Evolutionary conservation across 2,329 filamentous ascomycete species (phyloP).

Genomic region (Trichophyton mentagrophytes): DNA sequence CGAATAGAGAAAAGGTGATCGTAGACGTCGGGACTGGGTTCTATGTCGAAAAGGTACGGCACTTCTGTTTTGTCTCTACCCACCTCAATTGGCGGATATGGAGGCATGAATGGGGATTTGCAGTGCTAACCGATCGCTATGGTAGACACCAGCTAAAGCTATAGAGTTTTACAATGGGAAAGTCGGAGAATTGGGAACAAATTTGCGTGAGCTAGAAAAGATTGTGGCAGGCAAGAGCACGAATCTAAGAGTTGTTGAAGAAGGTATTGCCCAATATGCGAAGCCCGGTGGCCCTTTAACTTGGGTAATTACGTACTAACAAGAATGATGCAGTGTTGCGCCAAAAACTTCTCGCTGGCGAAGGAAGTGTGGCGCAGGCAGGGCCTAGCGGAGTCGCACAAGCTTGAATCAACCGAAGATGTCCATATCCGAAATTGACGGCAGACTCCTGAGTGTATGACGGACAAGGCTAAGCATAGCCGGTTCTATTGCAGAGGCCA

Average conservation of each 20-base stretch:
- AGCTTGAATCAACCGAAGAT: background rate
- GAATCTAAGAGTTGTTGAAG: slow-evolving; percentile 77
- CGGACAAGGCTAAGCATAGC: background rate
- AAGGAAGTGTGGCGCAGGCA: slow-evolving; percentile 25
- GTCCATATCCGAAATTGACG: background rate
- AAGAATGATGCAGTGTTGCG: slow-evolving; percentile 31
- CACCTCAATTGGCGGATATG: background rate
- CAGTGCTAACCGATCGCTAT: background rate
- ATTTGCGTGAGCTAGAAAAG: slow-evolving; percentile 54
- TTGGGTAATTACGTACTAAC: background rate
- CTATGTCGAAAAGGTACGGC: slow-evolving; percentile 72
- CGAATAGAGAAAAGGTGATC: slow-evolving; percentile 62
- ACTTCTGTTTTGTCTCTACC: background rate
- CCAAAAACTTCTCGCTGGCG: slow-evolving; percentile 39
- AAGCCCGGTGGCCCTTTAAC: background rate
- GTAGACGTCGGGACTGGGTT: slow-evolving; percentile 93
- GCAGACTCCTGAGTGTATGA: background rate
- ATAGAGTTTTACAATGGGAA: slow-evolving; percentile 56
- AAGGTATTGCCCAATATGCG: slow-evolving; percentile 44
- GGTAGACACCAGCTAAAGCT: slow-evolving; percentile 46
- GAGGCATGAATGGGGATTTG: background rate
- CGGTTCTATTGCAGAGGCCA: background rate
- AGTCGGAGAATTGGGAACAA: slow-evolving; percentile 51
- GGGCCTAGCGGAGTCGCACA: slow-evolving; percentile 16
- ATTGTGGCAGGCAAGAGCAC: slow-evolving; percentile 65